These are phyloP conservation scores for Cladophialophora psammophila DNA, from an alignment of 2,329 filamentous ascomycete species.

Conservation along the genomic window DNA sequence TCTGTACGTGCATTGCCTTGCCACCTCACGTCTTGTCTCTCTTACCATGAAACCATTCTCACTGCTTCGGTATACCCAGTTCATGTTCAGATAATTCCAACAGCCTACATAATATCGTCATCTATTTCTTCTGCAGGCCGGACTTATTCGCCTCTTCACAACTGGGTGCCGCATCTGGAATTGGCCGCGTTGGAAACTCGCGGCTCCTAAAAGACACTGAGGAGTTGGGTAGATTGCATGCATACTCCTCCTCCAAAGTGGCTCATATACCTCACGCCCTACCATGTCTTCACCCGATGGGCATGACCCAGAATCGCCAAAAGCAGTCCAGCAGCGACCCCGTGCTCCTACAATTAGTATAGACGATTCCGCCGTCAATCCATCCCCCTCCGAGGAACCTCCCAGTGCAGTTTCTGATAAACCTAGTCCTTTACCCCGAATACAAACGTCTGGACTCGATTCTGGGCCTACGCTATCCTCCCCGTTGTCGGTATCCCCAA, in stretches of 20 bases:
- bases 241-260: background rate
- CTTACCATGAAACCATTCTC: constrained; percentile 1
- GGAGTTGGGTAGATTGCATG: constrained; percentile 10
- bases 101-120: constrained; percentile 16
- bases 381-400: constrained; percentile 21
- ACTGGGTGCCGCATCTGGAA: constrained; percentile 8
- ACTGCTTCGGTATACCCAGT: constrained; percentile 15
- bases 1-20: constrained; percentile 2
- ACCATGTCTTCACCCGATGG: constrained; percentile 32
- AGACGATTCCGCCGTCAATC: constrained; percentile 59
- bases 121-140: constrained; percentile 21
- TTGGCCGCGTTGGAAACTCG: background rate
- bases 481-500: constrained; percentile 49
- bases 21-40: constrained; percentile 10
- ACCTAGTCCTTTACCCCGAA: constrained; percentile 47
- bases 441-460: constrained; percentile 49
- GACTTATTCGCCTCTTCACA: background rate
- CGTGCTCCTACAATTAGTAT: constrained; percentile 64
- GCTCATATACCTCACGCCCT: constrained; percentile 4
- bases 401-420: constrained; percentile 42
- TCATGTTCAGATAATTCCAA: constrained; percentile 13
- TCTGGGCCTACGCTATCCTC: constrained; percentile 45
- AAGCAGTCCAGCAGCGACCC: constrained; percentile 22
- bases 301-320: constrained; percentile 28
- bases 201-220: constrained; percentile 1